Percentiles rank a stretch among this genome's conserved stretches.
These are phyloP conservation scores for Yamagishiella unicocca DNA, from an alignment of 139 green algal species.

Conservation along the genomic window DNA sequence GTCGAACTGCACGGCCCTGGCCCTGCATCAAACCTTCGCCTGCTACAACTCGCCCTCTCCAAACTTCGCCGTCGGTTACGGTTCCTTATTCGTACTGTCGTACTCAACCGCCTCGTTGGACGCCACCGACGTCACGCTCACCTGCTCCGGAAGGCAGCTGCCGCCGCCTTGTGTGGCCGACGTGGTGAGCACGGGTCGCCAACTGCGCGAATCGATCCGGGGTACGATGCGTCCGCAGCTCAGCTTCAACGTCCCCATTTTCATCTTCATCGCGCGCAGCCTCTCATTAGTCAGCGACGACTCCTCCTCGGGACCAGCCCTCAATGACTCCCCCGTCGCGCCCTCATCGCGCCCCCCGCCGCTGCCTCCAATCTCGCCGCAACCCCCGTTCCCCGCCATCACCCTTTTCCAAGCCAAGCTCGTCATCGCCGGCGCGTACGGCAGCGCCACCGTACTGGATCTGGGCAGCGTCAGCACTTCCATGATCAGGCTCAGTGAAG, in stretches of 20 bases:
- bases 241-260: neutral
- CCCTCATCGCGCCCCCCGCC: neutral
- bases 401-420: neutral
- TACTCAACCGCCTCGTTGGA: neutral
- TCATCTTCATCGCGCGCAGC: neutral
- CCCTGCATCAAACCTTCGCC: neutral
- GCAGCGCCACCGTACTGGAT: neutral
- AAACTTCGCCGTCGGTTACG: neutral
- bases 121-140: neutral
- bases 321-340: too few species aligned
- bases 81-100: neutral
- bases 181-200: too few species aligned
- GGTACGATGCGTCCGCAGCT: neutral
- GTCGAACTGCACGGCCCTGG: neutral
- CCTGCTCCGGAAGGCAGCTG: neutral
- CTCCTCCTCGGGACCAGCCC: too few species aligned
- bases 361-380: neutral
- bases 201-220: too few species aligned
- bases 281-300: too few species aligned
- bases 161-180: neutral
- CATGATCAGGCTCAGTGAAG: neutral
- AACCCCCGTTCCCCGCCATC: neutral
- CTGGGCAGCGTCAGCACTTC: neutral
- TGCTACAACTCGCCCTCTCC: neutral
- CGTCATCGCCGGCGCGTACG: neutral